These are phyloP conservation scores for Digitaria exilis DNA, from an alignment of 202 grass and related monocot genomes.

Conservation along the genomic window DNA sequence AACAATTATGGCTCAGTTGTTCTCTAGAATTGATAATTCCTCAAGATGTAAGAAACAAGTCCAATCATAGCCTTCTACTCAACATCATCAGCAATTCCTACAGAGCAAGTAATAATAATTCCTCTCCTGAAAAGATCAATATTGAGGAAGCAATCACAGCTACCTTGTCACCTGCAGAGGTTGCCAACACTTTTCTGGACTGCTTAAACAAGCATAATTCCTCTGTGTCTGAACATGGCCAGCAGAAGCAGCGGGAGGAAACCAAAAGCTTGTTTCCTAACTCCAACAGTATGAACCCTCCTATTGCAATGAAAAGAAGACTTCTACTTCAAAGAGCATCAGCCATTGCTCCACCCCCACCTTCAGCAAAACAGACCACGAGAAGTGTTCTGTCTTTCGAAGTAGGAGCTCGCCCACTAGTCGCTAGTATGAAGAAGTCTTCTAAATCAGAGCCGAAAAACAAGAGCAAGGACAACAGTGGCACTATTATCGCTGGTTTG, in stretches of 20 bases:
- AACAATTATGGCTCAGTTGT: constrained; percentile 44
- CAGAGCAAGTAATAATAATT: not conserved
- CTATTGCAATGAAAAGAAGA: constrained; percentile 48
- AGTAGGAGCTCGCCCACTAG: constrained; percentile 23
- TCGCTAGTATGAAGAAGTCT: constrained; percentile 16
- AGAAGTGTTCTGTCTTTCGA: constrained; percentile 18
- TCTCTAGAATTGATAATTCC: constrained; percentile 34
- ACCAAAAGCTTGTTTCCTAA: constrained; percentile 16
- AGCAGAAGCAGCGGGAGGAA: constrained; percentile 1
- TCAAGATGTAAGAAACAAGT: constrained; percentile 42
- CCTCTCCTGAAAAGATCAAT: not conserved
- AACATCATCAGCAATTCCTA: constrained; percentile 15
- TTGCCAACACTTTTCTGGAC: constrained; percentile 35
- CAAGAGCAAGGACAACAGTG: constrained; percentile 38
- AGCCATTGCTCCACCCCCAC: not conserved
- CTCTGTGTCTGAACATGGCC: constrained; percentile 11
- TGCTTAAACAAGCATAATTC: constrained; percentile 47
- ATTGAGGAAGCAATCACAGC: constrained; percentile 21
- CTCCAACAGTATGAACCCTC: constrained; percentile 12
- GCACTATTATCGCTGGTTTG: constrained; percentile 38
- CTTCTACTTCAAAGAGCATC: constrained; percentile 29
- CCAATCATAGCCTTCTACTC: constrained; percentile 11
- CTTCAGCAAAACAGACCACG: constrained; percentile 11
- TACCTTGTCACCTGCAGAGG: constrained; percentile 24
- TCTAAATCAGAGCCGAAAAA: constrained; percentile 11